Evolutionary conservation across 1,139 yeast genomes (phyloP).

Genomic region (Lodderomyces beijingensis): DNA sequence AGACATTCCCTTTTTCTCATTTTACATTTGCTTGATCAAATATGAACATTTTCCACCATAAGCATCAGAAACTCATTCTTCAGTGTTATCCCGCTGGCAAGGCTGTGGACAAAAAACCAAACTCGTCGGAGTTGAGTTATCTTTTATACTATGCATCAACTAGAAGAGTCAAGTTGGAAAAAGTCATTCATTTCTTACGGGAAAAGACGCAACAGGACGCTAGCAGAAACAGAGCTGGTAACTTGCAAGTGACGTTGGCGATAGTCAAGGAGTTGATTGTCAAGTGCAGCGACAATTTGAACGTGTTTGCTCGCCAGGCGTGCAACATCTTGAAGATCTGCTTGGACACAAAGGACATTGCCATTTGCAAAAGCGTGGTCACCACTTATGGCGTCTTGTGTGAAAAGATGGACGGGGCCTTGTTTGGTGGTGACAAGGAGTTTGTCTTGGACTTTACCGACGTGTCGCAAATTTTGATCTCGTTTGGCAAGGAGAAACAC

Average conservation of each 20-base stretch:
- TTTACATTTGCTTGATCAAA: too few species aligned
- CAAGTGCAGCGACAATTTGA: conserved; percentile 77
- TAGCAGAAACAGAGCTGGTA: conserved; percentile 58
- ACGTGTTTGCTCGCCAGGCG: conserved; percentile 68
- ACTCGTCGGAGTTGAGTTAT: conserved; percentile 85
- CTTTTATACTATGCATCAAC: conserved; percentile 89
- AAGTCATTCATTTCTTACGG: conserved; percentile 69
- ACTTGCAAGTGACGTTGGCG: conserved; percentile 74
- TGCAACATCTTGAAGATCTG: conserved; percentile 46
- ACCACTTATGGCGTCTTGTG: conserved; percentile 59
- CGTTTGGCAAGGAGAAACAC: conserved; percentile 16
- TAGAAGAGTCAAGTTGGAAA: conserved; percentile 80
- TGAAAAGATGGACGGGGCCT: conserved; percentile 56
- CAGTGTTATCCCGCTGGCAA: conserved; percentile 94
- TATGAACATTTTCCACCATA: conserved; percentile 51
- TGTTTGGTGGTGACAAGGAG: conserved; percentile 67
- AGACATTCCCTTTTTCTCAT: too few species aligned
- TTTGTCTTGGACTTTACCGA: conserved; percentile 50
- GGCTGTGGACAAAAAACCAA: conserved; percentile 81
- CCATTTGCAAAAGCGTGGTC: conserved; percentile 49
- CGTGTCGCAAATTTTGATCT: conserved; percentile 36
- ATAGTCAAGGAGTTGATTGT: conserved; percentile 67
- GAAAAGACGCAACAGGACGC: conserved; percentile 64
- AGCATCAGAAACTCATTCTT: conserved; percentile 83
- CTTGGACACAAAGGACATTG: conserved; percentile 48